Percentiles rank a stretch among this genome's conserved stretches.
These are phyloP conservation scores for Ormosia semicastrata DNA, from an alignment of 306 rosid species.

Conservation along the genomic window DNA sequence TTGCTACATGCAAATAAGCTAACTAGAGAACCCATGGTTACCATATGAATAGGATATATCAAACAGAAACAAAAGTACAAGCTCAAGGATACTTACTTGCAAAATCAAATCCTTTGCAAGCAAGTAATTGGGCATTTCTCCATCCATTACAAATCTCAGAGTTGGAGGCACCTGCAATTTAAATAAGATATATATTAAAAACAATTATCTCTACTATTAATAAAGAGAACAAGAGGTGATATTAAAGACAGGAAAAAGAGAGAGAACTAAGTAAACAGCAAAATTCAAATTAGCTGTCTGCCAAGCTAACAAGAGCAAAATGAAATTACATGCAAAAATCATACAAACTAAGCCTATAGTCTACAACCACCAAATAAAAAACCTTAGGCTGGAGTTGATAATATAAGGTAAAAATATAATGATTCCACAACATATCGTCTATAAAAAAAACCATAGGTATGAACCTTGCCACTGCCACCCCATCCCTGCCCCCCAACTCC, in stretches of 20 bases:
- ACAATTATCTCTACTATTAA: background rate
- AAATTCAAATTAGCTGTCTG: background rate
- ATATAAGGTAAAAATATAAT: background rate
- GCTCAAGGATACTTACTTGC: conserved; percentile 54
- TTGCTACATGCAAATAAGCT: conserved; percentile 11
- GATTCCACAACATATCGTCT: background rate
- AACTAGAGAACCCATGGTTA: background rate
- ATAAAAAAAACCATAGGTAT: background rate
- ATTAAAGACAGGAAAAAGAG: background rate
- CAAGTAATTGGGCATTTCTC: conserved; percentile 91
- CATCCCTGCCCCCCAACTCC: background rate
- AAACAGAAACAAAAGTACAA: background rate
- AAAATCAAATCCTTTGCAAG: conserved; percentile 95
- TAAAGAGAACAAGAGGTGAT: conserved; percentile 1
- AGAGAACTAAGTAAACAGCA: background rate
- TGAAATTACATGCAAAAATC: background rate
- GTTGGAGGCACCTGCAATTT: conserved; percentile 86
- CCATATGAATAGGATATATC: background rate
- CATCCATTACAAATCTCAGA: conserved; percentile 81
- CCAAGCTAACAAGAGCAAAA: background rate
- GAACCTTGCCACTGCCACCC: background rate
- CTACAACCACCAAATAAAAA: background rate
- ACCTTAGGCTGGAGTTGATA: background rate
- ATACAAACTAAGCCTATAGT: background rate
- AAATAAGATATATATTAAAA: background rate